Evolutionary conservation across 257 asterid species (phyloP), one percentile per base, ranked within the genome.

Genomic region (Salvia rosmarinus): DNA sequence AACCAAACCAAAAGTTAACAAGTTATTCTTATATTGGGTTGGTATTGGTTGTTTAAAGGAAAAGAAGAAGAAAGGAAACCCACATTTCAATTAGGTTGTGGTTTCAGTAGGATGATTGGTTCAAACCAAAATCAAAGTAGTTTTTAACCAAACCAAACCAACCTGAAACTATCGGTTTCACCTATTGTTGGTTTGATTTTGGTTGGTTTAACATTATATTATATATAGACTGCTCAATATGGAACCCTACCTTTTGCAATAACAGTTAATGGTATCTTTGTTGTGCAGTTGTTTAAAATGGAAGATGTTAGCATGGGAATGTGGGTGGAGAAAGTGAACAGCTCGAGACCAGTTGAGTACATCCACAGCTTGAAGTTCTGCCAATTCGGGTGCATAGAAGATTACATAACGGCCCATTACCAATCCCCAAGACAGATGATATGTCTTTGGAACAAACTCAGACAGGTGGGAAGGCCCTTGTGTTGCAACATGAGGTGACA

Each of bases 281-380:
- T 49, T 64, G 5, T 61, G 78, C 91, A 93, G 98, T 70, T 90
- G 77, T 93, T 92, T 68, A 92, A 92, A 83, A 92, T 92, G 98
- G 98, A 92, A 77, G 98, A 92, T 16, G 98, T 92, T 39, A 90
- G 98, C 79, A 85, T 92, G 93, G 98, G 98, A 58, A 86, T 89
- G 90, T 92, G 98, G 98, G 96, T 92, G 20, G 92, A 85, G 83
- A 84, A 88, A 57, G 85, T 86, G 58, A 90, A 92, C 39, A 79
- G 79, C 70, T 21, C 95, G 32, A 82, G 61, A 52, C 75, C 83
- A 1, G 97, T 92, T 16, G 87, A 88, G 75, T 92, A 90, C 57
- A 84, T 86, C 14, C 97, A 92, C 75, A 92, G 95, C 91, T 85
- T 87, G 81, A 90, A 86, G 67, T 92, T 88, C 81, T 92, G 97